phyloP scores from a whole-genome alignment of 257 asterid species.

The Nicotiana paniculata region DNA sequence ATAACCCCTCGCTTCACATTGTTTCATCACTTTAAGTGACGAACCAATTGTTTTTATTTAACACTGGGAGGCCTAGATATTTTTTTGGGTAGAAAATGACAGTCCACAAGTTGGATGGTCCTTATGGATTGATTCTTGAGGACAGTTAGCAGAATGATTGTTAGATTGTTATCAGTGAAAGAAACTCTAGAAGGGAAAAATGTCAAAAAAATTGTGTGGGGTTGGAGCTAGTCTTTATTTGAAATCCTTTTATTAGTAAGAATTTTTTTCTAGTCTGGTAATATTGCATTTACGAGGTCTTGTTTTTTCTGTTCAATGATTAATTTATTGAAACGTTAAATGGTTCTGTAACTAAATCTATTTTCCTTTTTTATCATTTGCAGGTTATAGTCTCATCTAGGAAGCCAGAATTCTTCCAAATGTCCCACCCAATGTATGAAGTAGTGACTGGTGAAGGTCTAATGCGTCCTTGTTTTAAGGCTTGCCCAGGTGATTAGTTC shows the following conservation, averaged over 20 bases:
- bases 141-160: neutral
- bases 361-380: neutral
- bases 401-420: constrained; percentile 89
- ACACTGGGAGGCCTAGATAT: neutral
- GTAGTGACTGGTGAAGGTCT: constrained; percentile 90
- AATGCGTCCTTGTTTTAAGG: constrained; percentile 88
- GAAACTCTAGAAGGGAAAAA: neutral
- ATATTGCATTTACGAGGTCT: neutral
- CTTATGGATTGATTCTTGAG: neutral
- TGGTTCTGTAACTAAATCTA: neutral
- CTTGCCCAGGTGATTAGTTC: constrained; percentile 48
- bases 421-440: constrained; percentile 87
- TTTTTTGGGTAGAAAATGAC: neutral
- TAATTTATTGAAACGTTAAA: neutral
- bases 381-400: constrained; percentile 88
- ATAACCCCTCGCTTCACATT: neutral
- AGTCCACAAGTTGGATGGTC: neutral
- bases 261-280: neutral
- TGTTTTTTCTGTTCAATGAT: neutral
- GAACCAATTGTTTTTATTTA: neutral
- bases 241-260: neutral
- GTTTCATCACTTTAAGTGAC: neutral
- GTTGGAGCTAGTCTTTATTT: neutral
- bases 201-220: neutral
- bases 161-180: neutral